Conservation (phyloP, 2,329 filamentous ascomycete species). For the Colletotrichum cuscutae region DNA sequence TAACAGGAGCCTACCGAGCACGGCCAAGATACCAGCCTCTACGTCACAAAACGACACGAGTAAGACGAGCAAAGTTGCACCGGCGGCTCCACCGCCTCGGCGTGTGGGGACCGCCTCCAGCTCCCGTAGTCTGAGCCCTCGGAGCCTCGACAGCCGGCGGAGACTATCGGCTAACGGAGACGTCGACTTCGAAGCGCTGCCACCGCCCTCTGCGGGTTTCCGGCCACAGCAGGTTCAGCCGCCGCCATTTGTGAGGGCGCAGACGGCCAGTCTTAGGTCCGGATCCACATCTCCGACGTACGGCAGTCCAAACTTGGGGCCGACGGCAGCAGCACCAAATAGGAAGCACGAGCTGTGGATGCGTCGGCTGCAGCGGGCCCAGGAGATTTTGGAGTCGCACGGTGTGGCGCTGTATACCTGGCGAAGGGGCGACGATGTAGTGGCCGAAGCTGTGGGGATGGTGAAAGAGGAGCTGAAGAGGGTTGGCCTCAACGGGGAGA, state of each 20-base stretch:
- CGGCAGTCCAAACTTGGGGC: constrained; percentile 46
- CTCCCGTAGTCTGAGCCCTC: constrained; percentile 45
- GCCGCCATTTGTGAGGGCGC: constrained; percentile 39
- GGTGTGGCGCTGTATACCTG: constrained; percentile 79
- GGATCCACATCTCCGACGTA: constrained; percentile 45
- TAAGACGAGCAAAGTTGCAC: constrained; percentile 37
- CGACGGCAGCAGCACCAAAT: constrained; percentile 52
- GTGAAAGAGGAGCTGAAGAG: constrained; percentile 65
- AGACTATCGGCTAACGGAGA: constrained; percentile 50
- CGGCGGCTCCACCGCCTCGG: constrained; percentile 60
- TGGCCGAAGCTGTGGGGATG: constrained; percentile 72
- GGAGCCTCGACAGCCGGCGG: constrained; percentile 42
- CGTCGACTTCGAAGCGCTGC: constrained; percentile 53
- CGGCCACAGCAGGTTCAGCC: constrained; percentile 27
- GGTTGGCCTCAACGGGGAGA: constrained; percentile 44
- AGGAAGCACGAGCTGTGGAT: constrained; percentile 81
- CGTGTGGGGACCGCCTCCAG: constrained; percentile 54
- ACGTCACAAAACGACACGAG: constrained; percentile 1
- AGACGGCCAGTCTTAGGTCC: constrained; percentile 42
- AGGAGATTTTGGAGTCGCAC: constrained; percentile 68
- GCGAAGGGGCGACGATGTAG: constrained; percentile 77
- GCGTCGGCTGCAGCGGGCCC: constrained; percentile 73
- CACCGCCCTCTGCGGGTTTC: constrained; percentile 43
- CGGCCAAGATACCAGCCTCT: constrained; percentile 12
- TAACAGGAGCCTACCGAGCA: constrained; percentile 30